A percentile compares a stretch with the other conserved stretches of the same genome.
Conservation (phyloP, 2,329 filamentous ascomycete species). For the Fusarium sp. region DNA sequence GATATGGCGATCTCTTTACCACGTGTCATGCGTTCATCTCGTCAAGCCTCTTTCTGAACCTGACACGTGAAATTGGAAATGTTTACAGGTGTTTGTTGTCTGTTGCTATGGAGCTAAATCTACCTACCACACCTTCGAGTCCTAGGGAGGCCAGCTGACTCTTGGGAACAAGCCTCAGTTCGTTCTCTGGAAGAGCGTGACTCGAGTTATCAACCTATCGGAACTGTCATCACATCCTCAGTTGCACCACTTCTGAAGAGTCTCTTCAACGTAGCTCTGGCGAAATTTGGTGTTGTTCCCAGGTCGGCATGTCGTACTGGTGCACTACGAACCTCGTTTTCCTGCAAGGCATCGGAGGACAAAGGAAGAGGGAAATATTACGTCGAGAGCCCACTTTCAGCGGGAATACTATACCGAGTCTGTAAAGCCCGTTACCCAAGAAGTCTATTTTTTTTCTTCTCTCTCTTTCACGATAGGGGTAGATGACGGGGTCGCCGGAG, state of each 20-base stretch:
- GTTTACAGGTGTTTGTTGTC: not conserved
- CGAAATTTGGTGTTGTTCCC: not conserved
- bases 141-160: not conserved
- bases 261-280: not conserved
- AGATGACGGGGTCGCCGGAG: not conserved
- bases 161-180: not conserved
- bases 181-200: not conserved
- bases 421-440: not conserved
- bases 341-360: not conserved
- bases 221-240: not conserved
- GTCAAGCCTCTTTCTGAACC: not conserved
- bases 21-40: slow-evolving; percentile 12
- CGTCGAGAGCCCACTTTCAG: not conserved
- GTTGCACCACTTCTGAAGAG: not conserved
- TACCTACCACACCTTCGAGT: not conserved
- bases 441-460: not conserved
- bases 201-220: not conserved
- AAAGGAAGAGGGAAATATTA: not conserved
- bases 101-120: not conserved
- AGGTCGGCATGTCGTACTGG: not conserved
- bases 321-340: not conserved
- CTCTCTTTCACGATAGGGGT: not conserved
- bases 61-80: slow-evolving; percentile 4
- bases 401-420: not conserved
- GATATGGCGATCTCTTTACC: slow-evolving; percentile 6